phyloP scores from a whole-genome alignment of 169 alveolate species.

The Eimeria acervulina region DNA sequence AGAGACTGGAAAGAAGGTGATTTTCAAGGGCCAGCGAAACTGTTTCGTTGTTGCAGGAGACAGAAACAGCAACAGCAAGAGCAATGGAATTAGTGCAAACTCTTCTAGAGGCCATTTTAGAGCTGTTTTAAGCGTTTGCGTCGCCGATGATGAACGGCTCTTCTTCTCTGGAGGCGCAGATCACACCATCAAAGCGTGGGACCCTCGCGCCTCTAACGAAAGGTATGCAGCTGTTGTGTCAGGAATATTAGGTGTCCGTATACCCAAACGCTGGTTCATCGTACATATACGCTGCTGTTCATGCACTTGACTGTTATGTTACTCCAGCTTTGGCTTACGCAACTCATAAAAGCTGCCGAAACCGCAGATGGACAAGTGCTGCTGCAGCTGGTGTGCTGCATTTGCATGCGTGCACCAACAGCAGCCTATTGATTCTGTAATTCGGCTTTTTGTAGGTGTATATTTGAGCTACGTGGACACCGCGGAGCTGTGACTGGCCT shows the following conservation, averaged over 20 bases:
- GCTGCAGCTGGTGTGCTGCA: background rate
- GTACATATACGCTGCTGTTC: background rate
- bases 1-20: conserved; percentile 34
- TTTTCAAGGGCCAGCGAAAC: conserved; percentile 69
- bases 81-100: background rate
- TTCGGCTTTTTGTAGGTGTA: conserved; percentile 27
- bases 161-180: conserved; percentile 87
- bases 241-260: background rate
- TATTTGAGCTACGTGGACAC: conserved; percentile 84
- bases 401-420: no score
- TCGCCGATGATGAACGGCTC: conserved; percentile 77
- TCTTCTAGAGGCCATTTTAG: conserved; percentile 58
- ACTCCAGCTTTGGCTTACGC: background rate
- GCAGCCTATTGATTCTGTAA: background rate
- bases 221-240: background rate
- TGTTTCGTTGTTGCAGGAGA: background rate
- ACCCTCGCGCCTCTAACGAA: conserved; percentile 73
- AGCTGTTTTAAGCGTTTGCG: conserved; percentile 81
- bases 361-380: background rate
- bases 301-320: background rate
- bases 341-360: background rate
- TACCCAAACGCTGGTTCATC: background rate
- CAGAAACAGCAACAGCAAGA: background rate
- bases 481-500: conserved; percentile 84
- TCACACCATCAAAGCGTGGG: conserved; percentile 86